Base-by-base conservation (phyloP, 1,139 yeast species). In the Saccharomyces hybrid region DNA sequence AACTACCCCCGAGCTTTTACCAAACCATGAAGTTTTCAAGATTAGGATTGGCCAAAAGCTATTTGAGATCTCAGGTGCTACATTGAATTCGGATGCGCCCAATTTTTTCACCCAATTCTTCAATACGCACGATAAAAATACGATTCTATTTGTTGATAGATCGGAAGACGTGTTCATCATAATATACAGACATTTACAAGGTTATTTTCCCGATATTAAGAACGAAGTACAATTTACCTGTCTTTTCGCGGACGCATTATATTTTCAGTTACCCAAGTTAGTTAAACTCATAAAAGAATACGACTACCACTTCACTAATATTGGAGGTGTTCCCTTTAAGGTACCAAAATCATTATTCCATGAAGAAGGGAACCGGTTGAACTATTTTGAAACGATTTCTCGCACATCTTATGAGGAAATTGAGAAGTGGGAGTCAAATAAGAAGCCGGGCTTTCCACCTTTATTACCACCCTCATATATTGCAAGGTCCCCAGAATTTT, bases 391-490 rank as follows among this genome's bases (percentile, higher is more conserved):
- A 4, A 71, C 87, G 16, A 78, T 84, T 9, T 77, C 76, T 62
- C 78, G 80, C 50, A 70, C 79, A 13, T 65, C 80, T 46, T 73
- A 81, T 57, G 70, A 71, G 14, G 83, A 82, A 56, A 76, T 80
- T 25, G 66, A 73, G 47, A 58, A 67, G 6, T 56, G 75, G 3
- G 71, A 74, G 52, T 55, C 64, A 26, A 73, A 72, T 50, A 70
- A 74, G 34, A 70, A 83, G 59, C 68, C 85, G 11, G 73, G 96
- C 42, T 96, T 96, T 0, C 93, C 95, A 3, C 87, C 93, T 5
- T 75, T 83, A 59, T 23, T n/a, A 8, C 73, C 79, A 50, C 82
- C 93, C 23, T 71, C 76, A 9, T 75, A 77, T 20, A 70, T 78
- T 9, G 71, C 77, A 54, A 73, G 90, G 56, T 79, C 84, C 9